These are phyloP conservation scores for Magnaporthales sp. DNA, from an alignment of 2,329 filamentous ascomycete genomes.

Conservation along the genomic window DNA sequence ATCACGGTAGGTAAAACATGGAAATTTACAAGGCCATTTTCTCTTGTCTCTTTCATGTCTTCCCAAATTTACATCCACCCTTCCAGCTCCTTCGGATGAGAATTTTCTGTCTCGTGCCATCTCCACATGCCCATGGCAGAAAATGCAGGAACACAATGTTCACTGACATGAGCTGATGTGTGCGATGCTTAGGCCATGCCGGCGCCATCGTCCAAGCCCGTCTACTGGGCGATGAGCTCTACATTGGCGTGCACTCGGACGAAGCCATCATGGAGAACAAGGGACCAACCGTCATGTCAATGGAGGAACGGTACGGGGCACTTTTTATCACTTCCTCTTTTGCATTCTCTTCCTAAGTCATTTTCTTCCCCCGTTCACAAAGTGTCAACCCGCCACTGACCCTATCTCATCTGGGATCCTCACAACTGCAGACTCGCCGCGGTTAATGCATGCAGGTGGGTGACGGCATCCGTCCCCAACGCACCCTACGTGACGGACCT, in stretches of 20 bases:
- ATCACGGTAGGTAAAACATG: conserved; percentile 60
- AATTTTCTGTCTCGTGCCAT: not conserved
- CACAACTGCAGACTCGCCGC: conserved; percentile 62
- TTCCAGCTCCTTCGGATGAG: not conserved
- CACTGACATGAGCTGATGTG: not conserved
- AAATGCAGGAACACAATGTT: not conserved
- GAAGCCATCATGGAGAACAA: conserved; percentile 95
- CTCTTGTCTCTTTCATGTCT: not conserved
- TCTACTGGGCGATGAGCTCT: conserved; percentile 78
- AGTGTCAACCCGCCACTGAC: not conserved
- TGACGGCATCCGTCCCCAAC: conserved; percentile 70
- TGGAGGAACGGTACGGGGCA: conserved; percentile 63
- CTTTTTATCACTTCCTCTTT: not conserved
- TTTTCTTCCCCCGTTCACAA: not conserved
- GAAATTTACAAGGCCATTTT: not conserved
- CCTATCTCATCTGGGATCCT: not conserved
- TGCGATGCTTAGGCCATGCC: conserved; percentile 67
- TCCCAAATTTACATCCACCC: not conserved
- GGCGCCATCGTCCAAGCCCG: conserved; percentile 95
- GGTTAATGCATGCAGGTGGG: conserved; percentile 92
- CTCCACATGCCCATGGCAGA: not conserved
- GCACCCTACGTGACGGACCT: conserved; percentile 93
- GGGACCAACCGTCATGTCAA: conserved; percentile 92
- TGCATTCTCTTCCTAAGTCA: conserved; percentile 7
- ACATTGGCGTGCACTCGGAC: conserved; percentile 91